Base-by-base conservation (phyloP, 2,329 filamentous ascomycete genomes). In the Pseudopyricularia javanii region DNA sequence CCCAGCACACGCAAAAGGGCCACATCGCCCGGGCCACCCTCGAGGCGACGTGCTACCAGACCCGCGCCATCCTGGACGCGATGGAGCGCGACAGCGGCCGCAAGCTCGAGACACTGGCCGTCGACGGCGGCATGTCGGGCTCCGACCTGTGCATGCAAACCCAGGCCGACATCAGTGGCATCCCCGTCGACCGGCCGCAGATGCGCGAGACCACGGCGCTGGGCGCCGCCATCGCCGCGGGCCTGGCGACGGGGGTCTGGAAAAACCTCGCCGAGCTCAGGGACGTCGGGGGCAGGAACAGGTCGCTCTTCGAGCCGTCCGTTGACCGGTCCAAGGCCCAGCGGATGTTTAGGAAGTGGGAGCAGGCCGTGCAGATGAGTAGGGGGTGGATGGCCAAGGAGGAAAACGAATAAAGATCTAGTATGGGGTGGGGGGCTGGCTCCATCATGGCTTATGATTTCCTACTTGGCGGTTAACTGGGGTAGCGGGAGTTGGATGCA, bases 191-290 rank as follows among this genome's bases (percentile, higher is more conserved):
- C 65, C 82, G 90, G 24, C 90, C 90, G 0, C 78, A 81, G 53
- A 95, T 95, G 90, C 84, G 87, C 54, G 90, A 95, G 72, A 94
- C 89, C 4, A 95, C 90, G 1, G 86, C 89, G 1, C 78, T 95
- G 2, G 90, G 90, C 26, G 89, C 90, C 14, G 90, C 90, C 49
- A 91, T 95, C 60, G 88, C 90, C 15, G 90, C 90, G 8, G 90
- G 87, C n/a, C 82, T 95, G 55, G 88, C 89, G 8, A 81, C 87
- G 12, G 83, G 79, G 47, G 80, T 91, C 33, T 95, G 89, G 88
- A 78, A 80, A 57, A 77, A 81, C 61, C 81, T 93, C 54, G 78
- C 82, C 28, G 86, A 91, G 60, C 70, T 95, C 32, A 80, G 80
- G 59, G 74, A 82, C 55, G 82, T 93, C 65, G 89, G 89, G 66